A percentile compares a stretch with the other conserved stretches of the same genome.
Conservation (phyloP, 2,329 filamentous ascomycete species). For the Hymenotorrendiella dingleyae region DNA sequence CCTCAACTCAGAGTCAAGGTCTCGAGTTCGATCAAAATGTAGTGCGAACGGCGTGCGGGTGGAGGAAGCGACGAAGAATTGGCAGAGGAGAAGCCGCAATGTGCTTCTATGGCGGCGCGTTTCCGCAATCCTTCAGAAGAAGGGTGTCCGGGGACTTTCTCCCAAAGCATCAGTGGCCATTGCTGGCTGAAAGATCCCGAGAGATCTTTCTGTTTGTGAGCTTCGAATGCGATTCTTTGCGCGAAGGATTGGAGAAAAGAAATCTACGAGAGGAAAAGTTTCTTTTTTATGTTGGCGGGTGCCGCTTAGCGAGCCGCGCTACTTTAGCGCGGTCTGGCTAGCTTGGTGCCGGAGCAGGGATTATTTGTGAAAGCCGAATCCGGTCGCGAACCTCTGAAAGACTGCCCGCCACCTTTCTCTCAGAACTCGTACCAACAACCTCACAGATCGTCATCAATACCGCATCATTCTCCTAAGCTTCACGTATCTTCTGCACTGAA, state of each 20-base stretch:
- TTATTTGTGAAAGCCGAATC: constrained; percentile 6
- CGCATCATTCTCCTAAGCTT: background rate
- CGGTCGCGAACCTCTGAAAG: background rate
- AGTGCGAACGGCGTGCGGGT: constrained; percentile 32
- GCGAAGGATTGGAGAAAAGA: constrained; percentile 69
- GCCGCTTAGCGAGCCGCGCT: too few species aligned
- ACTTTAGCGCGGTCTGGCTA: too few species aligned
- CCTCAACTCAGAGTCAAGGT: constrained; percentile 25
- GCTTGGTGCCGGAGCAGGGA: too few species aligned
- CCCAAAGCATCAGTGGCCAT: constrained; percentile 78
- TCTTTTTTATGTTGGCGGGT: too few species aligned
- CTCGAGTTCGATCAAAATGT: constrained; percentile 26
- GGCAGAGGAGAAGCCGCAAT: constrained; percentile 71
- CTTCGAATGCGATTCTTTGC: constrained; percentile 99
- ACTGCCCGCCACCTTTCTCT: background rate
- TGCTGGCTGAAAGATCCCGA: constrained; percentile 34
- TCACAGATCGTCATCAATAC: background rate
- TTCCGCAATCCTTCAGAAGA: constrained; percentile 64
- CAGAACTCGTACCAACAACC: background rate
- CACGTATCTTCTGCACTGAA: background rate
- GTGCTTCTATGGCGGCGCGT: constrained; percentile 99
- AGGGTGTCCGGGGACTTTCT: constrained; percentile 98
- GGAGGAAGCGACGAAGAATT: constrained; percentile 44
- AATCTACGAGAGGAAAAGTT: too few species aligned
- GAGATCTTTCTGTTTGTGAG: constrained; percentile 73